A percentile compares a stretch with the other conserved stretches of the same genome.
These are phyloP conservation scores for Chytridium lagenaria DNA, from an alignment of 371 early-diverging fungal species.

Conservation along the genomic window DNA sequence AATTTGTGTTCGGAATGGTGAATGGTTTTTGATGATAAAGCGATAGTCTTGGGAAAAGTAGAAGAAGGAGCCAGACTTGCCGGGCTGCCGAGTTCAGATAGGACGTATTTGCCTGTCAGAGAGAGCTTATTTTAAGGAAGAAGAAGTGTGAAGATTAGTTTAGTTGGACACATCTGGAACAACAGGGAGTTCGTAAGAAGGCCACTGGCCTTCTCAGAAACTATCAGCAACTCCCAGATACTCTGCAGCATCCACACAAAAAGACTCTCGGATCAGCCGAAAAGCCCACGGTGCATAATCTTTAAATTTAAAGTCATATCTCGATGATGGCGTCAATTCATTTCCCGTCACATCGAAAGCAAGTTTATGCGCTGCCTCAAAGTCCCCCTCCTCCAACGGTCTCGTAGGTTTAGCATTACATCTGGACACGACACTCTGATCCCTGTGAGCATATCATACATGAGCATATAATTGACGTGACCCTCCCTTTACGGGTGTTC, in stretches of 20 bases:
- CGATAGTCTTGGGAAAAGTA: constrained; percentile 97
- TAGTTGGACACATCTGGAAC: not conserved
- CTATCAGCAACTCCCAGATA: no score
- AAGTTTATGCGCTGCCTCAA: constrained; percentile 86
- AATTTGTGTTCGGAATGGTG: constrained; percentile 94
- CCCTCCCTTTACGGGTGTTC: constrained; percentile 64
- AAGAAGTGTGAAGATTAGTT: not conserved
- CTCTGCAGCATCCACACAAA: constrained; percentile 91
- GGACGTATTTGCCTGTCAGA: constrained; percentile 93
- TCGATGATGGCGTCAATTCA: constrained; percentile 91
- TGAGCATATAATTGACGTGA: constrained; percentile 80
- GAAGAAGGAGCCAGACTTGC: constrained; percentile 96
- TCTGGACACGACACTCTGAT: constrained; percentile 70
- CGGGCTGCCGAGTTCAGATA: constrained; percentile 94
- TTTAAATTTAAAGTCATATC: constrained; percentile 98
- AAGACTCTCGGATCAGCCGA: constrained; percentile 82
- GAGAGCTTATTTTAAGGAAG: constrained; percentile 70
- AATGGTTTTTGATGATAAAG: constrained; percentile 97
- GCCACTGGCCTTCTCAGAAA: no score
- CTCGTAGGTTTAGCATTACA: constrained; percentile 84
- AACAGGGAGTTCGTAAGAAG: no score
- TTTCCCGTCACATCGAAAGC: constrained; percentile 93
- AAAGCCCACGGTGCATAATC: constrained; percentile 99
- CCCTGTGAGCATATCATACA: constrained; percentile 98
- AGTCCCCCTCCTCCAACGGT: constrained; percentile 75